Evolutionary conservation across 345 rosid genomes (phyloP).

Genomic region (Lepidium didymum): DNA sequence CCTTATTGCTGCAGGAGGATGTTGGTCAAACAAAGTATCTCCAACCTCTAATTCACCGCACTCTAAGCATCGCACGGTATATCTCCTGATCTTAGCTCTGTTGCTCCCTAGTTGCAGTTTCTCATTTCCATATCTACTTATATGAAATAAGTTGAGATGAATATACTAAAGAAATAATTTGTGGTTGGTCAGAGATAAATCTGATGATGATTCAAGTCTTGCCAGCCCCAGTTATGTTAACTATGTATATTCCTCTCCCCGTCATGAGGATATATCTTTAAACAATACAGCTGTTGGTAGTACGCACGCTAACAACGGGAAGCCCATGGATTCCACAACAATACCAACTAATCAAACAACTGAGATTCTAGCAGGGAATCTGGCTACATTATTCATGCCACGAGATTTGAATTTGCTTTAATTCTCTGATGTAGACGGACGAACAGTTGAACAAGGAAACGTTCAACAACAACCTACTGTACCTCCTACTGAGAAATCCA

Average conservation of each 20-base stretch:
- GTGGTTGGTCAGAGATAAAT: conserved; percentile 47
- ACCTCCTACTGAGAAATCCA: conserved; percentile 49
- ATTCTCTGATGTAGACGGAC: conserved; percentile 33
- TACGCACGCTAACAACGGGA: conserved; percentile 36
- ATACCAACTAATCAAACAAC: conserved; percentile 33
- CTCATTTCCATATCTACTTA: not conserved
- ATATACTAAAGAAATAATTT: conserved; percentile 5
- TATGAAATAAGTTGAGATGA: conserved; percentile 7
- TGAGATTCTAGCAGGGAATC: conserved; percentile 31
- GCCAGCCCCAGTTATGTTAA: conserved; percentile 46
- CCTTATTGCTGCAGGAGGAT: conserved; percentile 48
- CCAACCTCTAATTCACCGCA: conserved; percentile 32
- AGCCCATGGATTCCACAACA: conserved; percentile 31
- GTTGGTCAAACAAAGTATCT: conserved; percentile 29
- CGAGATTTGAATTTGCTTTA: conserved; percentile 13
- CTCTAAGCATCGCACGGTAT: conserved; percentile 42
- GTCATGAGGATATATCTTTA: conserved; percentile 34
- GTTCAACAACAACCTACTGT: conserved; percentile 15
- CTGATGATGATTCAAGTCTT: conserved; percentile 64
- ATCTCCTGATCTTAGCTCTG: conserved; percentile 1
- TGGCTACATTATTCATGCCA: not conserved
- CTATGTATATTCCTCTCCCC: conserved; percentile 33
- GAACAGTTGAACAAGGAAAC: conserved; percentile 42
- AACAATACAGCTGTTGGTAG: conserved; percentile 34
- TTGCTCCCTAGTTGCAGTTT: not conserved